Evolutionary conservation across 2,329 filamentous ascomycete species (phyloP).

Genomic region (Capronia coronata): DNA sequence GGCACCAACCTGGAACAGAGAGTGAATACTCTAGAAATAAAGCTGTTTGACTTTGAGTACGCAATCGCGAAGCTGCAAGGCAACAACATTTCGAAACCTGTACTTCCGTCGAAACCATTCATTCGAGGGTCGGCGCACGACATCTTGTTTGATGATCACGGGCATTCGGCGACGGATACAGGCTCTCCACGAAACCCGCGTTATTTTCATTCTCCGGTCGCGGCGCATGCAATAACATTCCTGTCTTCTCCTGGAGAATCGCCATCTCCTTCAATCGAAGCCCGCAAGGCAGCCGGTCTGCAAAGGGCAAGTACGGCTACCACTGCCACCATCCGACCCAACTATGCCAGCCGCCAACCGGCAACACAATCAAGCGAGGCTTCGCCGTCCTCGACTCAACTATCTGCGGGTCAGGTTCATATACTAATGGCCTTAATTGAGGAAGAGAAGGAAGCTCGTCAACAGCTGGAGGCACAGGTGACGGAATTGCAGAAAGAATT

Average conservation of each 20-base stretch:
- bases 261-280: constrained; percentile 10
- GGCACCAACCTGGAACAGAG: constrained; percentile 42
- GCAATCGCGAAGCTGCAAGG: constrained; percentile 45
- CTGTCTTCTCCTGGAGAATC: constrained; percentile 22
- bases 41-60: constrained; percentile 46
- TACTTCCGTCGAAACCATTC: constrained; percentile 6
- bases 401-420: constrained; percentile 42
- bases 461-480: constrained; percentile 41
- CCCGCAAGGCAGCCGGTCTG: constrained; percentile 17
- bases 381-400: constrained; percentile 23
- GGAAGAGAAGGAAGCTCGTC: constrained; percentile 42
- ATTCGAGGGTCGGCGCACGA: constrained; percentile 11
- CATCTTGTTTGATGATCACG: constrained; percentile 8
- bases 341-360: constrained; percentile 10
- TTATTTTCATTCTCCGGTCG: constrained; percentile 9
- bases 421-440: constrained; percentile 42
- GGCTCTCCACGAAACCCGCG: constrained; percentile 8
- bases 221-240: constrained; percentile 19
- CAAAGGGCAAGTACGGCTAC: constrained; percentile 26
- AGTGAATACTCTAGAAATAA: constrained; percentile 46
- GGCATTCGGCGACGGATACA: constrained; percentile 5
- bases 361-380: constrained; percentile 13
- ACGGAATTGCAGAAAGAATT: constrained; percentile 37
- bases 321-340: constrained; percentile 24
- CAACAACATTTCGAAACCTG: constrained; percentile 25